A percentile compares a stretch with the other conserved stretches of the same genome.
These are phyloP conservation scores for Wickerhamiella pararugosa DNA, from an alignment of 1,139 yeast genomes.

Conservation along the genomic window DNA sequence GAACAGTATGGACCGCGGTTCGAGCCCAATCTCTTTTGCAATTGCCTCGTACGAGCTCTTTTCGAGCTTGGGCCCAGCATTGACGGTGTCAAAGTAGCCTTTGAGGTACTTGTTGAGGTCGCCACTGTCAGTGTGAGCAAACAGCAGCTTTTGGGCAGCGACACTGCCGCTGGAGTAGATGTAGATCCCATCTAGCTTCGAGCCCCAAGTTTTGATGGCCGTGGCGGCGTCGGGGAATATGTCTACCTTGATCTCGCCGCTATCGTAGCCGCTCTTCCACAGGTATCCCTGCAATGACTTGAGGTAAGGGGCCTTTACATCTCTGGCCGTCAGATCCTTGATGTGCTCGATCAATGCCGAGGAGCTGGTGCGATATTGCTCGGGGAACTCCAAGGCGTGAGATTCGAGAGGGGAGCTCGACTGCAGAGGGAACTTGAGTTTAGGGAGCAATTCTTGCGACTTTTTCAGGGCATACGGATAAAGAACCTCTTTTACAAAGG, in stretches of 20 bases:
- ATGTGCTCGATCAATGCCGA: slow-evolving; percentile 33
- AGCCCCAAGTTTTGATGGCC: slow-evolving; percentile 32
- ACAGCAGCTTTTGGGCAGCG: slow-evolving; percentile 67
- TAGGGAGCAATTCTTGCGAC: slow-evolving; percentile 14
- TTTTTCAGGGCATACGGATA: slow-evolving; percentile 29
- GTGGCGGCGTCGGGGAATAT: slow-evolving; percentile 57
- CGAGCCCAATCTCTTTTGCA: slow-evolving; percentile 30
- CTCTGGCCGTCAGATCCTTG: slow-evolving; percentile 40
- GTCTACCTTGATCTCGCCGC: slow-evolving; percentile 66
- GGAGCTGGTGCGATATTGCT: slow-evolving; percentile 20
- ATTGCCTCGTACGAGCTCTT: slow-evolving; percentile 44
- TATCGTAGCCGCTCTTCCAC: slow-evolving; percentile 68
- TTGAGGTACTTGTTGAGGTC: slow-evolving; percentile 26
- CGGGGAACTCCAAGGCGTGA: slow-evolving; percentile 35
- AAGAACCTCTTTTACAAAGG: slow-evolving; percentile 64
- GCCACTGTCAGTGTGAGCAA: slow-evolving; percentile 37
- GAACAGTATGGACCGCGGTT: slow-evolving; percentile 36
- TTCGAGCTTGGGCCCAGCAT: slow-evolving; percentile 62
- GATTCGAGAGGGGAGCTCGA: slow-evolving; percentile 9
- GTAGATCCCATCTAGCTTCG: slow-evolving; percentile 28
- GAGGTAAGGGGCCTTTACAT: slow-evolving; percentile 63
- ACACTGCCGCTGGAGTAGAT: slow-evolving; percentile 91
- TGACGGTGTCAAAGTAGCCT: slow-evolving; percentile 75
- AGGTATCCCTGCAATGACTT: slow-evolving; percentile 71
- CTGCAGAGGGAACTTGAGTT: slow-evolving; percentile 19